Evolutionary conservation across 2,329 filamentous ascomycete species (phyloP).

Genomic region (Fusarium tricinctum): DNA sequence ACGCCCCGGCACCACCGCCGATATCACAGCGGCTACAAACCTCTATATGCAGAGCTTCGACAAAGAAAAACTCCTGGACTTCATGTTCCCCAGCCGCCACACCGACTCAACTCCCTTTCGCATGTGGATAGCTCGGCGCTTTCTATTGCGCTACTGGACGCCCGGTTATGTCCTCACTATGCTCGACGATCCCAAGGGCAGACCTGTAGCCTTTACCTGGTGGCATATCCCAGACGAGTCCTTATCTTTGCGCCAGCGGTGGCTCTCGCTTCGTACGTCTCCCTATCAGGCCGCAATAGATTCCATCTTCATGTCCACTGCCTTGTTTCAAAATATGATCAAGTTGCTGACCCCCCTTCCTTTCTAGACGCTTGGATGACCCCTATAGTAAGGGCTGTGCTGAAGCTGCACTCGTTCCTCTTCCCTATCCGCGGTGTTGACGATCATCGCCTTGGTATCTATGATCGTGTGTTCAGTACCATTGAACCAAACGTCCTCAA

Average conservation of each 20-base stretch:
- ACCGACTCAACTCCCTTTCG: slow-evolving; percentile 40
- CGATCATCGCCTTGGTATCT: slow-evolving; percentile 38
- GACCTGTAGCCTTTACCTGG: slow-evolving; percentile 53
- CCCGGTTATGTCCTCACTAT: slow-evolving; percentile 52
- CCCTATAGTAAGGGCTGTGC: slow-evolving; percentile 45
- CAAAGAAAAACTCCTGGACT: slow-evolving; percentile 51
- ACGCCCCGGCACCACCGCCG: slow-evolving; percentile 52
- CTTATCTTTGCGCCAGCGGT: slow-evolving; percentile 50
- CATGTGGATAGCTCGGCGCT: slow-evolving; percentile 48
- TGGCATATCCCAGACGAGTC: slow-evolving; percentile 51
- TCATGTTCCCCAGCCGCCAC: slow-evolving; percentile 51
- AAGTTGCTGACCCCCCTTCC: slow-evolving; percentile 4
- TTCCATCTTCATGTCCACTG: slow-evolving; percentile 3
- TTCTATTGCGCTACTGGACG: slow-evolving; percentile 53
- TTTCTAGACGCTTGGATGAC: slow-evolving; percentile 51
- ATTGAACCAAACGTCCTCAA: slow-evolving; percentile 48
- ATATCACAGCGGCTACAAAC: slow-evolving; percentile 46
- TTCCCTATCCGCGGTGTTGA: slow-evolving; percentile 46
- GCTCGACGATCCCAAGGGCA: slow-evolving; percentile 38
- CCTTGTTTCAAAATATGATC: neutral
- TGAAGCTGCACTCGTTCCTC: slow-evolving; percentile 48
- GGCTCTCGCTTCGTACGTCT: slow-evolving; percentile 52
- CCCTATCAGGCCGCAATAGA: neutral
- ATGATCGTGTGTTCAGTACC: slow-evolving; percentile 47
- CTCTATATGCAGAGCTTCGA: slow-evolving; percentile 52